These are phyloP conservation scores for Yamadazyma phyllophila DNA, from an alignment of 805 yeast species.

Conservation along the genomic window DNA sequence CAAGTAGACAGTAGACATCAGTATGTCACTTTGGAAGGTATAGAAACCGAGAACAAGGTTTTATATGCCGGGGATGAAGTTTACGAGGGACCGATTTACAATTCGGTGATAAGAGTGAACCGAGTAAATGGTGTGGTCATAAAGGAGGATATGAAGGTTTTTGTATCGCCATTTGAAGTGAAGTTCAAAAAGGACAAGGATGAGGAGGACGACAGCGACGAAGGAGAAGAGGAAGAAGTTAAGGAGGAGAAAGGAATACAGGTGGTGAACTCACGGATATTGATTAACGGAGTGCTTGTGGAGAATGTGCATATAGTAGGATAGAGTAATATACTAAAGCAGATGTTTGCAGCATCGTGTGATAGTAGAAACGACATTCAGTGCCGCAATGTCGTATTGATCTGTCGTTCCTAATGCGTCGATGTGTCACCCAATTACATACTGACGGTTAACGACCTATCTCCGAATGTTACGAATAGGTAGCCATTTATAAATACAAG, in stretches of 20 bases:
- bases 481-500: too few relatives aligned
- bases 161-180: conserved; percentile 5
- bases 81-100: conserved; percentile 5
- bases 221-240: background rate
- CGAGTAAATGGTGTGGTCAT: conserved; percentile 35
- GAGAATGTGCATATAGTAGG: conserved; percentile 10
- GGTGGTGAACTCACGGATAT: conserved; percentile 3
- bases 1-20: conserved; percentile 31
- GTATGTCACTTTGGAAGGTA: conserved; percentile 2
- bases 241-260: background rate
- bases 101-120: conserved; percentile 23
- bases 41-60: background rate
- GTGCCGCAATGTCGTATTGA: too few relatives aligned
- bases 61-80: conserved; percentile 14
- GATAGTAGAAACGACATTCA: too few relatives aligned
- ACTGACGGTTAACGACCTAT: too few relatives aligned
- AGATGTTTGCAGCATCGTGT: background rate
- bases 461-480: too few relatives aligned
- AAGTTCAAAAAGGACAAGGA: conserved; percentile 1
- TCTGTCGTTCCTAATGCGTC: too few relatives aligned
- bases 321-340: background rate
- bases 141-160: conserved; percentile 12
- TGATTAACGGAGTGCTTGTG: conserved; percentile 13
- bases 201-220: background rate
- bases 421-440: too few relatives aligned